phyloP scores from a whole-genome alignment of 371 early-diverging fungal genomes.

The Mucor indicus region DNA sequence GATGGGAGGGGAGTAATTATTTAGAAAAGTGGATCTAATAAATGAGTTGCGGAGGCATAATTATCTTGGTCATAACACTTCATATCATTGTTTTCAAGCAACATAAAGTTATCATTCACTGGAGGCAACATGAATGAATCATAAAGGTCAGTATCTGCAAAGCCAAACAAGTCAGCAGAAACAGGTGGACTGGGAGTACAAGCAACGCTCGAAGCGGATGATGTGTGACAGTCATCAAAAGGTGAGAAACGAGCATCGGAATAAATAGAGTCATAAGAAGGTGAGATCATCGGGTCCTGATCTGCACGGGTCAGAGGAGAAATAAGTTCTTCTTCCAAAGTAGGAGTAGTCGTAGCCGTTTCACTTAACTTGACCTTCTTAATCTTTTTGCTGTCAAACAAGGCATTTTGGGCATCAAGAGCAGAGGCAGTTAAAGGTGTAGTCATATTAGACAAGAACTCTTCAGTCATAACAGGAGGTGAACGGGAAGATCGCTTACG shows the following conservation, averaged over 20 bases:
- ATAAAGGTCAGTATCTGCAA: slow-evolving; percentile 20
- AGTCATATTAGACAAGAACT: too few species aligned
- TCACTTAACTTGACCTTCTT: not conserved
- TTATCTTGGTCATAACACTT: slow-evolving; percentile 18
- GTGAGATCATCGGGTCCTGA: slow-evolving; percentile 24
- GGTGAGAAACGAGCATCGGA: slow-evolving; percentile 19
- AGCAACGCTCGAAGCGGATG: slow-evolving; percentile 14
- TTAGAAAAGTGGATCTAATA: slow-evolving; percentile 31
- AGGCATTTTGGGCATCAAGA: slow-evolving; percentile 18
- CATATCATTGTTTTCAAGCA: slow-evolving; percentile 19
- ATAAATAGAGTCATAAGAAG: slow-evolving; percentile 17
- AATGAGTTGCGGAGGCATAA: slow-evolving; percentile 12
- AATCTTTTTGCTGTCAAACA: slow-evolving; percentile 17
- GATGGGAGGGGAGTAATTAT: too few species aligned
- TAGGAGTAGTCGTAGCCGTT: not conserved
- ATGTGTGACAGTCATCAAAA: slow-evolving; percentile 22
- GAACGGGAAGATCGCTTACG: slow-evolving; percentile 27
- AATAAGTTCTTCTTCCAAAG: too few species aligned
- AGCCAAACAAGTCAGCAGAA: slow-evolving; percentile 18
- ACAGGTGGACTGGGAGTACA: slow-evolving; percentile 30
- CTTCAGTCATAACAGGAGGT: too few species aligned
- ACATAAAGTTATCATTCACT: slow-evolving; percentile 24
- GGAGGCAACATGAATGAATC: slow-evolving; percentile 29
- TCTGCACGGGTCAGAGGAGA: slow-evolving; percentile 9
- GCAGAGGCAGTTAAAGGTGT: slow-evolving; percentile 24